These are phyloP conservation scores for Suillus spraguei DNA, from an alignment of 768 basidiomycete genomes.

Conservation along the genomic window DNA sequence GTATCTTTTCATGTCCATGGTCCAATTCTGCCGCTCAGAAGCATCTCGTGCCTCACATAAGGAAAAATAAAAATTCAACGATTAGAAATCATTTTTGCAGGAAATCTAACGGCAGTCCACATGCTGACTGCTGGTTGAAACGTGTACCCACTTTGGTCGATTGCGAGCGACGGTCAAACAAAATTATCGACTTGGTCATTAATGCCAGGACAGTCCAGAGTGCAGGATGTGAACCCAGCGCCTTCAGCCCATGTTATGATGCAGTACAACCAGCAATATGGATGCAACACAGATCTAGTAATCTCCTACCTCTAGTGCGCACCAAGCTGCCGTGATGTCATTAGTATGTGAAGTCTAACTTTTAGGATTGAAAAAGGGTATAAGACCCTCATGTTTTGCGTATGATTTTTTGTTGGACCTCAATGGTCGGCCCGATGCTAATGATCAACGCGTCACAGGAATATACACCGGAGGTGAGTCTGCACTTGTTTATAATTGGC, in stretches of 20 bases:
- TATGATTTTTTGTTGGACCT: not conserved
- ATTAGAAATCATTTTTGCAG: not conserved
- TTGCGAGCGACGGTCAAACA: not conserved
- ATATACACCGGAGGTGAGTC: constrained; percentile 5
- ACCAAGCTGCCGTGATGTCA: not conserved
- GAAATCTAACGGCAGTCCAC: not conserved
- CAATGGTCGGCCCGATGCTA: not conserved
- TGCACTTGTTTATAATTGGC: not conserved
- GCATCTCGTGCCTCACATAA: not conserved
- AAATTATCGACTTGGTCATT: not conserved
- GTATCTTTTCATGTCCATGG: not conserved
- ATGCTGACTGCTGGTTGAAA: not conserved
- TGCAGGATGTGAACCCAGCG: not conserved
- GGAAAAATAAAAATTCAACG: not conserved
- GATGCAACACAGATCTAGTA: not conserved
- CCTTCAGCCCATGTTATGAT: not conserved
- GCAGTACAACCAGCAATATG: not conserved
- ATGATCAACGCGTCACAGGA: constrained; percentile 1
- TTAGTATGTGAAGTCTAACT: not conserved
- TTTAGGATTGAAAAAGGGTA: not conserved
- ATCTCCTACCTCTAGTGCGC: not conserved
- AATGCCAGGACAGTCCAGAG: not conserved
- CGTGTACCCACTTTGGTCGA: not conserved
- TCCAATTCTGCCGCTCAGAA: not conserved
- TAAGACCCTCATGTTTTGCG: not conserved